Conservation (phyloP, 495 filamentous ascomycete genomes). For the Aspergillus saccharolyticus region DNA sequence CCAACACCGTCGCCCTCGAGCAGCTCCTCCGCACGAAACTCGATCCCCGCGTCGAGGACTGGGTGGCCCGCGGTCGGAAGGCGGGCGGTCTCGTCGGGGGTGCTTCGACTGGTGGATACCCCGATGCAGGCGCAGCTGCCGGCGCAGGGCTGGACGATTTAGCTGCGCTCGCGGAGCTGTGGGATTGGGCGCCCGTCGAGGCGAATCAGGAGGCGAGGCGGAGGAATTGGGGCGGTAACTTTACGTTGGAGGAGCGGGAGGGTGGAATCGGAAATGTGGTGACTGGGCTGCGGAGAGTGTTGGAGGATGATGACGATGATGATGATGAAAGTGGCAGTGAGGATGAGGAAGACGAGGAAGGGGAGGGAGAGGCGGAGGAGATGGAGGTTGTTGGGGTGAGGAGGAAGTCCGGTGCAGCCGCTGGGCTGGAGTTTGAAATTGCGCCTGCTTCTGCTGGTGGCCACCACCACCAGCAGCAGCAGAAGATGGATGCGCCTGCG, state of each 20-base stretch:
- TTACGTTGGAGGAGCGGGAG: slow-evolving; percentile 64
- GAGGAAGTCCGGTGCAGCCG: slow-evolving; percentile 28
- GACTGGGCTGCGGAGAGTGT: slow-evolving; percentile 56
- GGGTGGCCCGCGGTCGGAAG: slow-evolving; percentile 58
- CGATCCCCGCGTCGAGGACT: slow-evolving; percentile 67
- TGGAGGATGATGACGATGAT: slow-evolving; percentile 52
- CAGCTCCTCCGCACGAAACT: slow-evolving; percentile 75
- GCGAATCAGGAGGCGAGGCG: slow-evolving; percentile 47
- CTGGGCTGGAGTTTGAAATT: slow-evolving; percentile 42
- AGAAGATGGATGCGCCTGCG: slow-evolving; percentile 31
- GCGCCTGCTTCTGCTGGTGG: slow-evolving; percentile 22
- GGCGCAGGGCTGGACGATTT: not conserved
- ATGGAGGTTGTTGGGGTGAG: slow-evolving; percentile 42
- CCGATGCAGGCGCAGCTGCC: not conserved
- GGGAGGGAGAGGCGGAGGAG: slow-evolving; percentile 54
- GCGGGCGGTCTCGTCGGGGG: slow-evolving; percentile 14
- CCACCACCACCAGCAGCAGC: not conserved
- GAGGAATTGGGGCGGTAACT: slow-evolving; percentile 56
- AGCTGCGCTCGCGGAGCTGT: slow-evolving; percentile 37
- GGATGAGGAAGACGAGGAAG: slow-evolving; percentile 27
- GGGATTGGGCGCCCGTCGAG: slow-evolving; percentile 48
- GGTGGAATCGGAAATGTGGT: slow-evolving; percentile 63
- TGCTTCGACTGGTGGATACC: slow-evolving; percentile 14
- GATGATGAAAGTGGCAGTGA: slow-evolving; percentile 50
- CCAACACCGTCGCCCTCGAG: slow-evolving; percentile 45